Evolutionary conservation across 2,329 filamentous ascomycete species (phyloP), one percentile per base, ranked within the genome.

Genomic region (Stemphylium lycopersici): DNA sequence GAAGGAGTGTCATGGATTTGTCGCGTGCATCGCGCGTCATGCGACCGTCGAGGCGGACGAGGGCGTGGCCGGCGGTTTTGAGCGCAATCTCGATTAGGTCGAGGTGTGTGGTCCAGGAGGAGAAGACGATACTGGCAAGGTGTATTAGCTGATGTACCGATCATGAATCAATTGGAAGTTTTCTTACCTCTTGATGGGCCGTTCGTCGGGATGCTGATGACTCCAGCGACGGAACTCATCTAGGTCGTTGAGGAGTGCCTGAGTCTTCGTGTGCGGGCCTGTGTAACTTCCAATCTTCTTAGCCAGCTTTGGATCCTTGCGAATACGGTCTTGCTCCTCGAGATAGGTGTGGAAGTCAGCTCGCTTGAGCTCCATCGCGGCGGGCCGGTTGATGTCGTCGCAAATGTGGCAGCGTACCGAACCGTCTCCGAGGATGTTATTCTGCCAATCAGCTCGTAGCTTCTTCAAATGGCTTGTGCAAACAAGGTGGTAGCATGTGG

Each of bases 61-160:
- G 93, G 0, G 41, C 79, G 72, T 96, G 90, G 8, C 82, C 80
- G 10, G 83, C 83, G 44, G 85, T 81, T 26, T 86, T 81, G 12
- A 98, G 82, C 0, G 93, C 93, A 44, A 91, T 82, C 70, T 95
- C 87, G 63, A 99, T 96, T 16, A 99, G 84, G 72, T 98, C 93
- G 13, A 99, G 85, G 71, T 98, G 93, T 0, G 90, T 88, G 0
- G 95, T 98, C 93, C 95, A 98, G n/a, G 88, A 88, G 0, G 92
- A 96, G 76, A 98, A 98, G 6, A 99, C 87, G 12, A 99, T 92
- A 22, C 91, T 79, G 57, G 13, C 3, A 2, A 24, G 24, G 24
- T 41, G 29, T 41, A 33, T 56, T 32, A 44, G 37, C 40, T 31
- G 33, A 33, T 16, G 18, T 29, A 29, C 3, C 2, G 10, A 2